Conservation (phyloP, 495 filamentous ascomycete genomes). For the Penicillium flavigenum region DNA sequence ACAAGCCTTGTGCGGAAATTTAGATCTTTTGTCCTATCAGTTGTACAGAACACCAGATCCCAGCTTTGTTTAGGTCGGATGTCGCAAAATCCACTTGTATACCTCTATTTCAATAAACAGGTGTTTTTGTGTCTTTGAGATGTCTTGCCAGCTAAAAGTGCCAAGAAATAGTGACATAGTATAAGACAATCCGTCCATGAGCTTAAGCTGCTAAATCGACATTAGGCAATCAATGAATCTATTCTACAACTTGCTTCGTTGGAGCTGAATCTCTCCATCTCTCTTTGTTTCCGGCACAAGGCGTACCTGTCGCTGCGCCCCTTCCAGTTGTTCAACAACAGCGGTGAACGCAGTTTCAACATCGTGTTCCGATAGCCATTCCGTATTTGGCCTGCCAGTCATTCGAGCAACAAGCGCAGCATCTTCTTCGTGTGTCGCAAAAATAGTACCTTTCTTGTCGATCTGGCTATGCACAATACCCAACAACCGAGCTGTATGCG, state of each 20-base stretch:
- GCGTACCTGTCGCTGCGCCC: conserved; percentile 1
- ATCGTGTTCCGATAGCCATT: conserved; percentile 51
- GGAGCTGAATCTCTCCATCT: background rate
- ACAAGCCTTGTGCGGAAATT: background rate
- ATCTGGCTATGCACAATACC: conserved; percentile 41
- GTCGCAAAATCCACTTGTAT: background rate
- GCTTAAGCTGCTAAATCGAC: background rate
- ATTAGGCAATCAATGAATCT: background rate
- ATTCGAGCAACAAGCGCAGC: conserved; percentile 39
- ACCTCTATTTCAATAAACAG: background rate
- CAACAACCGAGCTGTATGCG: conserved; percentile 43
- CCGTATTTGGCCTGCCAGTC: conserved; percentile 36
- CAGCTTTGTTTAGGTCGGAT: background rate
- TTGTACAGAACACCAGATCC: background rate
- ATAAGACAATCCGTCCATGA: background rate
- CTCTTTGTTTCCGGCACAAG: background rate
- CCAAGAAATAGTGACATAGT: background rate
- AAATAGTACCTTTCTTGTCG: conserved; percentile 21
- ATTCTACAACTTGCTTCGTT: conserved; percentile 16
- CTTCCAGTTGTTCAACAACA: conserved; percentile 2
- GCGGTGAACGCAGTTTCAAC: conserved; percentile 39
- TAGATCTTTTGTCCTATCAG: background rate
- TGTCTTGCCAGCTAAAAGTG: background rate
- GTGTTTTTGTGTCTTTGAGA: background rate
- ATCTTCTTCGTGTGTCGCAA: conserved; percentile 33